A percentile compares a stretch with the other conserved stretches of the same genome.
phyloP scores from a whole-genome alignment of 495 filamentous ascomycete genomes.

The Hypoxylon trugodes region DNA sequence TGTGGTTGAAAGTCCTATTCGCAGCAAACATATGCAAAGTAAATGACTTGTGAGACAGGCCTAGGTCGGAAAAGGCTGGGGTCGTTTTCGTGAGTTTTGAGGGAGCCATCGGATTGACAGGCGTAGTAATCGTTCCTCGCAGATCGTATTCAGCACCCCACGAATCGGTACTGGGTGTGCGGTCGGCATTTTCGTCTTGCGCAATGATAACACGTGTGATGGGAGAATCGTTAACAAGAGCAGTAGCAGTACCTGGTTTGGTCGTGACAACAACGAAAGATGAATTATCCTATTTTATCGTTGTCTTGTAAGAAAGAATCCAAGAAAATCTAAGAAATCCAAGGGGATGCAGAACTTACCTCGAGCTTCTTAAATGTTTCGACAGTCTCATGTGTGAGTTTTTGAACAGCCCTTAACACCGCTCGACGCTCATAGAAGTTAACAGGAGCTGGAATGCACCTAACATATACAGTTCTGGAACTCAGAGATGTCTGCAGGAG shows the following conservation, averaged over 20 bases:
- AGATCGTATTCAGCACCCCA: constrained; percentile 31
- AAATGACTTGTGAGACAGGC: constrained; percentile 44
- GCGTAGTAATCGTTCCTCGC: constrained; percentile 33
- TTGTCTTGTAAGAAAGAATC: not conserved
- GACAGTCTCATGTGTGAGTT: constrained; percentile 71
- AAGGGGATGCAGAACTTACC: constrained; percentile 52
- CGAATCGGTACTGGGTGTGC: not conserved
- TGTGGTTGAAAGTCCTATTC: constrained; percentile 47
- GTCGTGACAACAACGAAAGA: constrained; percentile 52
- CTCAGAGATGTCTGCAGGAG: constrained; percentile 35
- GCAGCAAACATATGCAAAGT: constrained; percentile 49
- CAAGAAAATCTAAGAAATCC: not conserved
- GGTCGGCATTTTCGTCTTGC: constrained; percentile 19
- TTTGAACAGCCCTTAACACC: constrained; percentile 74
- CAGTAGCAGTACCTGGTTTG: constrained; percentile 28
- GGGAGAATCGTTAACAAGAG: constrained; percentile 41
- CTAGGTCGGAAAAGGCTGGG: constrained; percentile 28
- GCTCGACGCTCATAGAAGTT: constrained; percentile 75
- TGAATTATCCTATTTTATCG: constrained; percentile 44
- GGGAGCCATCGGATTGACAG: constrained; percentile 21
- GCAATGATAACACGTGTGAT: constrained; percentile 25
- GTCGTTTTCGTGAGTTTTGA: constrained; percentile 20
- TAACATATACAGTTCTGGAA: constrained; percentile 64
- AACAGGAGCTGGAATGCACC: constrained; percentile 67
- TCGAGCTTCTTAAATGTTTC: constrained; percentile 76